Evolutionary conservation across 305 asterid genomes (phyloP), one percentile per base, ranked within the genome.

Genomic region (Nicotiana rustica): DNA sequence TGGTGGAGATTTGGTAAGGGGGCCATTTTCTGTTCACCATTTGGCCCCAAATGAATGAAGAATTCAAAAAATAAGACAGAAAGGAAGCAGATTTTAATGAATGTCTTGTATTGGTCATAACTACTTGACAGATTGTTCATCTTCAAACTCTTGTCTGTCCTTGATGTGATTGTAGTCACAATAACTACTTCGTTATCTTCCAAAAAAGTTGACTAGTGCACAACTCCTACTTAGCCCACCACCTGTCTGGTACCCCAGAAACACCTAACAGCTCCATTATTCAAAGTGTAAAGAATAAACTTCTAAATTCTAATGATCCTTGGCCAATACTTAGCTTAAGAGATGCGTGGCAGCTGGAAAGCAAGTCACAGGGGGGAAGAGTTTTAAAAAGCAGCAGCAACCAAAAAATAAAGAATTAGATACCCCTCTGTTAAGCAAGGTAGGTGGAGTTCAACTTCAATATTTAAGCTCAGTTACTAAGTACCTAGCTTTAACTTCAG

Each of bases 1-100:
- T 69, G 55, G 35, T 69, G 77, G 57, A n/a, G n/a, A 38, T 69
- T 69, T 41, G 57, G 57, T 18, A 41, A 69, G 4, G 35, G 76
- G 77, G 10, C 21, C 33, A 10, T 38, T 69, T 41, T n/a, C 2
- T 4, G 5, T 41, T 69, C 57, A 69, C 57, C 15, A 69, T 9
- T 36, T 68, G 77, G 3, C 77, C 29, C 5, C 75, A 67, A 67
- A 31, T 13, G 19, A 67, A 33, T 67, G 49, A 8, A 67, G 29
- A 35, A 1, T 67, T 65, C 1, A 13, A 29, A 29, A 0, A 5
- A 25, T 0, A 2, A 65, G 17, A 12, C 38, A 25, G n/a, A 17
- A 36, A 17, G 29, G 8, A 17, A 15, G 49, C 9, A 4, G 14
- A 38, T 4, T 69, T 33, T 17, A 17, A 67, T 38, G n/a, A 69